phyloP scores from a whole-genome alignment of 805 yeast species.

The Yamadazyma nakazawae region DNA sequence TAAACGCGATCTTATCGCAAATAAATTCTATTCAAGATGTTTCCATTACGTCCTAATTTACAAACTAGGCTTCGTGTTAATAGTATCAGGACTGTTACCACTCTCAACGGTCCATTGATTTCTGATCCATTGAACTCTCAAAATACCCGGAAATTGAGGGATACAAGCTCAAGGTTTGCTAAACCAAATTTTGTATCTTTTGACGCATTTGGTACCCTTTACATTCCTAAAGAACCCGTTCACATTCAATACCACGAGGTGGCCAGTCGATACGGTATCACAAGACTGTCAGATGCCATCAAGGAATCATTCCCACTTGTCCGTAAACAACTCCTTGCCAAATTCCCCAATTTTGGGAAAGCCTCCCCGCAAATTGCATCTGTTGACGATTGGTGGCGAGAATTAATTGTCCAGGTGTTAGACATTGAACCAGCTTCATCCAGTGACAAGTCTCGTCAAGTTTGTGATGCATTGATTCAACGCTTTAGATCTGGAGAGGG shows the following conservation, averaged over 20 bases:
- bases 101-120: constrained; percentile 7
- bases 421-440: constrained; percentile 22
- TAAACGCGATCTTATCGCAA: no score
- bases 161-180: constrained; percentile 24
- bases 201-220: constrained; percentile 68
- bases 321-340: constrained; percentile 31
- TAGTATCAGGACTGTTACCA: not conserved
- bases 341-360: constrained; percentile 66
- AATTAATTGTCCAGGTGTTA: constrained; percentile 45
- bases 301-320: constrained; percentile 24
- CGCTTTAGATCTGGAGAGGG: constrained; percentile 52
- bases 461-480: constrained; percentile 44
- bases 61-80: not conserved
- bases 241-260: constrained; percentile 51
- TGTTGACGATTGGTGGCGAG: constrained; percentile 56
- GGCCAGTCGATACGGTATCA: constrained; percentile 42
- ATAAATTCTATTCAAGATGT: not conserved
- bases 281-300: constrained; percentile 23
- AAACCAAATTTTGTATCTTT: constrained; percentile 53
- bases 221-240: constrained; percentile 53
- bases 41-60: not conserved
- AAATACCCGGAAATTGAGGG: constrained; percentile 23
- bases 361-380: constrained; percentile 16
- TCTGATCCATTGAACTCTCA: constrained; percentile 25
- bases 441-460: constrained; percentile 23